These are phyloP conservation scores for Berkeleyomyces rouxiae DNA, from an alignment of 2,329 filamentous ascomycete genomes.

Conservation along the genomic window DNA sequence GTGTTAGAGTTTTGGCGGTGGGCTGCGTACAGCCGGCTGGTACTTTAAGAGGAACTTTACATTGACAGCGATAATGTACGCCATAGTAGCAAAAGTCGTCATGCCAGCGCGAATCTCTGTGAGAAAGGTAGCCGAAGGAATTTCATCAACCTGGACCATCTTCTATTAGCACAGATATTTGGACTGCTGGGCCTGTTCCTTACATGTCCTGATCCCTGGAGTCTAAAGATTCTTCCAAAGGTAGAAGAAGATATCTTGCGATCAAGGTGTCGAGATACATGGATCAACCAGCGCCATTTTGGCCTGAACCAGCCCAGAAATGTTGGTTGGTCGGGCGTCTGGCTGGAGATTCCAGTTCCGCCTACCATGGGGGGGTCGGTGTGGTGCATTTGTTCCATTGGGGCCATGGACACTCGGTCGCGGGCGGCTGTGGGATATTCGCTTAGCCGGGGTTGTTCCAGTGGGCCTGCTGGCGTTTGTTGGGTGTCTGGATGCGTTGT, in stretches of 20 bases:
- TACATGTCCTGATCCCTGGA: slow-evolving; percentile 52
- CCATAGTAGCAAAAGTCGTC: slow-evolving; percentile 69
- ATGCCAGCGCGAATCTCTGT: slow-evolving; percentile 64
- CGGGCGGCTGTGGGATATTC: background rate
- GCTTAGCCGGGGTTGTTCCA: background rate
- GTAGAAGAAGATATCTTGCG: slow-evolving; percentile 21
- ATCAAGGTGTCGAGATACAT: slow-evolving; percentile 16
- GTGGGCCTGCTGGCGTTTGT: background rate
- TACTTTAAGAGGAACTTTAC: slow-evolving; percentile 22
- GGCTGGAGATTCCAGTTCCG: background rate
- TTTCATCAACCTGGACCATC: slow-evolving; percentile 40
- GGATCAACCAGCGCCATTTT: slow-evolving; percentile 5
- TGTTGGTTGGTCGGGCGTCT: slow-evolving; percentile 1
- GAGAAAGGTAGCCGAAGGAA: slow-evolving; percentile 53
- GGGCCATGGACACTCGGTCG: background rate
- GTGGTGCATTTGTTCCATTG: slow-evolving; percentile 13
- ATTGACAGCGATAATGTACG: slow-evolving; percentile 67
- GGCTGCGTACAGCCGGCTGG: too few relatives aligned
- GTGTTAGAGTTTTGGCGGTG: background rate
- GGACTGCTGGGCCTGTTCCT: slow-evolving; percentile 16
- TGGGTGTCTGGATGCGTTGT: background rate
- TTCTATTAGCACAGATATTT: background rate
- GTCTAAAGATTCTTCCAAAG: slow-evolving; percentile 41
- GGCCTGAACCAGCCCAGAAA: slow-evolving; percentile 9
- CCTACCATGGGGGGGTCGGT: slow-evolving; percentile 7